Evolutionary conservation across 176 grass and related monocot species (phyloP).

Genomic region (Cenchrus americanus): DNA sequence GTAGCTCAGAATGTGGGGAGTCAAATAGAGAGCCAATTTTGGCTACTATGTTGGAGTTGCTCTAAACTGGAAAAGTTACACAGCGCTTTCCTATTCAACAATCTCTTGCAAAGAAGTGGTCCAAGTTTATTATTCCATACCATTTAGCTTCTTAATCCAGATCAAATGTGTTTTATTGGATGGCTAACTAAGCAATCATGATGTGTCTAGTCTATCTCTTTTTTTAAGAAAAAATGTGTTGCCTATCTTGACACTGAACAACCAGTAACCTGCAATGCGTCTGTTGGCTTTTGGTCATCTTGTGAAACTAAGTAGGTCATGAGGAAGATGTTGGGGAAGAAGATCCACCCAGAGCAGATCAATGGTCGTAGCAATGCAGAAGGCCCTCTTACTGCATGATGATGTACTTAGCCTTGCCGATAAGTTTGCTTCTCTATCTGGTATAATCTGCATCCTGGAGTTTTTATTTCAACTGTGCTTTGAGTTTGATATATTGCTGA

Average conservation of each 20-base stretch:
- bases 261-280: constrained; percentile 27
- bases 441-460: constrained; percentile 51
- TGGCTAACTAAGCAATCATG: constrained; percentile 12
- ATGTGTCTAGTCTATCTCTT: background rate
- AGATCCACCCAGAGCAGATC: constrained; percentile 87
- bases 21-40: too few relatives aligned
- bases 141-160: background rate
- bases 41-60: too few relatives aligned
- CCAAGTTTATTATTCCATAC: constrained; percentile 27
- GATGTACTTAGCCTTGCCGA: constrained; percentile 27
- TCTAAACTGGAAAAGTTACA: background rate
- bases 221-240: background rate
- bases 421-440: constrained; percentile 45
- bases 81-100: background rate
- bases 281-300: constrained; percentile 35
- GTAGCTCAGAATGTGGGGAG: too few relatives aligned
- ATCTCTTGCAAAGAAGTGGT: constrained; percentile 27
- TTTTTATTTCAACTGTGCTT: constrained; percentile 16
- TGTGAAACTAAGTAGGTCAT: constrained; percentile 77
- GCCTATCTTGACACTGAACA: constrained; percentile 14
- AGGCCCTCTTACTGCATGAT: constrained; percentile 47
- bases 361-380: constrained; percentile 46
- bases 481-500: constrained; percentile 14
- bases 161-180: constrained; percentile 16
- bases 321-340: constrained; percentile 95